Conservation (phyloP, 1,139 yeast genomes). For the Blastobotrys petasosporus region DNA sequence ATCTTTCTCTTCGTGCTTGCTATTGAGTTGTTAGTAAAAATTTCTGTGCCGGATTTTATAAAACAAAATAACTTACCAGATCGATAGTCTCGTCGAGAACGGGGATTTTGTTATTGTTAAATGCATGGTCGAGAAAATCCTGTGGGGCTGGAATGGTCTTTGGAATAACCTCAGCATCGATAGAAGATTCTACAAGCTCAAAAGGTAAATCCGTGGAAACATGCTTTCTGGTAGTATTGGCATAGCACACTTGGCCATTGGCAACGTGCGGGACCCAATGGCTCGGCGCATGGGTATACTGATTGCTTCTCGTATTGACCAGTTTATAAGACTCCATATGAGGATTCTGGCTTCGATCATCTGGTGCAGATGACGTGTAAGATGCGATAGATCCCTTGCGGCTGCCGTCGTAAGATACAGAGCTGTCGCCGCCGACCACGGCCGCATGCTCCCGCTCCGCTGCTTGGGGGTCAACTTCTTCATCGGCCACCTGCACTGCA, state of each 20-base stretch:
- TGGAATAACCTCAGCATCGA: constrained; percentile 8
- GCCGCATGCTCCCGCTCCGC: background rate
- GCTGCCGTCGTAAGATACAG: constrained; percentile 1
- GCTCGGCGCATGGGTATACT: constrained; percentile 18
- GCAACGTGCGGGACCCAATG: constrained; percentile 30
- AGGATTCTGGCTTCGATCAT: background rate
- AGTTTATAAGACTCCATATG: constrained; percentile 16
- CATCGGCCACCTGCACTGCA: constrained; percentile 10
- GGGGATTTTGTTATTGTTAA: constrained; percentile 5
- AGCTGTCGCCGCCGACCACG: background rate
- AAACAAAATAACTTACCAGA: background rate
- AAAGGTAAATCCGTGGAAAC: constrained; percentile 25
- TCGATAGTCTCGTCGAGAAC: constrained; percentile 1
- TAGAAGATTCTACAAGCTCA: constrained; percentile 13
- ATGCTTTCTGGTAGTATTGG: constrained; percentile 23
- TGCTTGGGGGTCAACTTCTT: constrained; percentile 1
- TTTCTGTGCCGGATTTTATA: background rate
- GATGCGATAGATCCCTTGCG: constrained; percentile 7
- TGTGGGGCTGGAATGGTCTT: constrained; percentile 6
- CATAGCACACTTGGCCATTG: constrained; percentile 26
- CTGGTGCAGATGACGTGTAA: constrained; percentile 2
- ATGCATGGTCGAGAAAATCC: constrained; percentile 9
- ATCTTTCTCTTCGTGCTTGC: constrained; percentile 1
- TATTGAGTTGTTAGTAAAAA: background rate
- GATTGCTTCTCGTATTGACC: constrained; percentile 17